phyloP scores from a whole-genome alignment of 2,329 filamentous ascomycete species.

The Xylaria sp. region DNA sequence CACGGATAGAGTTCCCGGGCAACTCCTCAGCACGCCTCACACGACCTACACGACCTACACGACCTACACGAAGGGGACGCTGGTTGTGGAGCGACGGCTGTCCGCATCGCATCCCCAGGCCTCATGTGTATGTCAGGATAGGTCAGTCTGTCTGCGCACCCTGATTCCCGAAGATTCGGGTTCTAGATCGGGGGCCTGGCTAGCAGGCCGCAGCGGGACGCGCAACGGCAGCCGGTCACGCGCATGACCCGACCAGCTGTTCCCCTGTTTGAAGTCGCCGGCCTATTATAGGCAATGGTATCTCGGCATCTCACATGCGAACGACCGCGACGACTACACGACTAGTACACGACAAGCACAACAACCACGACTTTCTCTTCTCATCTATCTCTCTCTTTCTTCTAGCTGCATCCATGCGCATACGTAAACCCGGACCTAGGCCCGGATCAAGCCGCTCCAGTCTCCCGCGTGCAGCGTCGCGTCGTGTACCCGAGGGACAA shows the following conservation, averaged over 20 bases:
- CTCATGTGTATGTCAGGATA: slow-evolving; percentile 1
- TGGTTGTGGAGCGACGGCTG: slow-evolving; percentile 2
- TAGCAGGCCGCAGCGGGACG: slow-evolving; percentile 19
- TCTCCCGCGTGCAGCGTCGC: slow-evolving; percentile 7
- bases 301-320: slow-evolving; percentile 18
- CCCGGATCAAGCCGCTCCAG: slow-evolving; percentile 16
- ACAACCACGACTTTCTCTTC: not conserved
- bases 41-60: slow-evolving; percentile 12
- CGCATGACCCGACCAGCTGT: slow-evolving; percentile 4
- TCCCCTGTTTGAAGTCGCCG: not conserved
- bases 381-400: not conserved
- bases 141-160: not conserved
- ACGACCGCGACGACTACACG: slow-evolving; percentile 1
- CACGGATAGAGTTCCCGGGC: not conserved
- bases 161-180: slow-evolving; percentile 25
- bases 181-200: slow-evolving; percentile 16
- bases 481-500: slow-evolving; percentile 8
- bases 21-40: not conserved
- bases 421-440: slow-evolving; percentile 9
- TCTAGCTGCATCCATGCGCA: not conserved
- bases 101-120: slow-evolving; percentile 6
- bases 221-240: slow-evolving; percentile 18
- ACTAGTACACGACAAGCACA: not conserved
- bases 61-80: slow-evolving; percentile 4
- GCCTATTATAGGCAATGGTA: slow-evolving; percentile 10